These are phyloP conservation scores for Escovopsis sp. DNA, from an alignment of 2,329 filamentous ascomycete species.

Conservation along the genomic window DNA sequence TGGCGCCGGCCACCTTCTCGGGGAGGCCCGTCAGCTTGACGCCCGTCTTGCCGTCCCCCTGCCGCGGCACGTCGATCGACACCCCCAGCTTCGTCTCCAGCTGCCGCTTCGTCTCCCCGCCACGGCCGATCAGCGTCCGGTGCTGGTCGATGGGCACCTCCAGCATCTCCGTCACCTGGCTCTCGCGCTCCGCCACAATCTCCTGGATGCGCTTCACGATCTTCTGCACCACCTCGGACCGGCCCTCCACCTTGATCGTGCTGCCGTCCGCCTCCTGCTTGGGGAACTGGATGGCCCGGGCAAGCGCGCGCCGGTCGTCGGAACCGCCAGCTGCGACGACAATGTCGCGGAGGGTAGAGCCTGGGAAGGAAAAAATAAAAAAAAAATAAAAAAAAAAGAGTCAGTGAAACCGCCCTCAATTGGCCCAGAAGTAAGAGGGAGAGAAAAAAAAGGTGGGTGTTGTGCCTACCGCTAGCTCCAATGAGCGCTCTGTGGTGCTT, in stretches of 20 bases:
- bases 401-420: background rate
- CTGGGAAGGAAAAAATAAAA: conserved; percentile 34
- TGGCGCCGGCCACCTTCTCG: conserved; percentile 68
- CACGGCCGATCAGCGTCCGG: conserved; percentile 76
- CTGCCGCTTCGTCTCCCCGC: conserved; percentile 71
- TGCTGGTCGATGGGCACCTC: conserved; percentile 87
- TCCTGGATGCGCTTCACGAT: conserved; percentile 70
- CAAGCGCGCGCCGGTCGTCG: conserved; percentile 67
- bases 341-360: conserved; percentile 72
- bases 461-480: conserved; percentile 61
- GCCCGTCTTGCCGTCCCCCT: conserved; percentile 68
- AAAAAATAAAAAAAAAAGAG: background rate
- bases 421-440: too few relatives aligned
- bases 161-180: conserved; percentile 61
- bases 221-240: conserved; percentile 71
- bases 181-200: conserved; percentile 72
- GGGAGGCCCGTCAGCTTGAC: conserved; percentile 76
- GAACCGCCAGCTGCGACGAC: conserved; percentile 81
- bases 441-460: background rate
- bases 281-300: conserved; percentile 88
- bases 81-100: conserved; percentile 80
- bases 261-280: conserved; percentile 72
- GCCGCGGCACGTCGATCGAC: conserved; percentile 78
- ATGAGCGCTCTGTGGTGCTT: conserved; percentile 88
- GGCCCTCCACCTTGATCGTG: conserved; percentile 77